Percentiles rank a stretch among this genome's conserved stretches.
Conservation (phyloP, 306 rosid species). For the Canavalia ensiformis region DNA sequence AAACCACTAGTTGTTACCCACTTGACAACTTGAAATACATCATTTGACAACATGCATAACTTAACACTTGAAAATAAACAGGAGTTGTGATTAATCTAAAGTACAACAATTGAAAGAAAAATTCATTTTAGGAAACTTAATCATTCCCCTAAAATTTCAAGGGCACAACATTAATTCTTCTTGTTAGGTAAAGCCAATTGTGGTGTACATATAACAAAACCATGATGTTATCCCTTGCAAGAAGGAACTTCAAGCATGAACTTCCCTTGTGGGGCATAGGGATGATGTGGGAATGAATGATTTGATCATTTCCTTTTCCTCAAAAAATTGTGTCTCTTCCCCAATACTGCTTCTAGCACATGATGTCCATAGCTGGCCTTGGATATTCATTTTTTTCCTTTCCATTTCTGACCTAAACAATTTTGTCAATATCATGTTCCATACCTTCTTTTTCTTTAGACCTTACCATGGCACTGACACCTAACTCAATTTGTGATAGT, state of each 20-base stretch:
- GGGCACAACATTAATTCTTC: background rate
- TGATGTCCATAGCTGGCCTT: constrained; percentile 25
- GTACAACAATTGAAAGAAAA: background rate
- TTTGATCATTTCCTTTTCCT: constrained; percentile 39
- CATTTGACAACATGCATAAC: constrained; percentile 22
- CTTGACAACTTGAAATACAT: constrained; percentile 11
- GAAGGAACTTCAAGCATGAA: background rate
- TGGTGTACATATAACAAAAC: background rate
- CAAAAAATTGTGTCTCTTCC: constrained; percentile 22
- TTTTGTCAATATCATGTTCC: background rate
- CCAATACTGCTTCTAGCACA: constrained; percentile 32
- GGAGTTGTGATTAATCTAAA: constrained; percentile 10
- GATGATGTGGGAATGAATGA: constrained; percentile 46
- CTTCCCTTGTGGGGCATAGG: constrained; percentile 41
- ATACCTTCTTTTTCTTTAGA: constrained; percentile 12
- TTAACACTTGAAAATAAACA: background rate
- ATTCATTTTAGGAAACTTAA: background rate
- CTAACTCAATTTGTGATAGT: constrained; percentile 29
- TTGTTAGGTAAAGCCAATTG: background rate
- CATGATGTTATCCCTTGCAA: constrained; percentile 1
- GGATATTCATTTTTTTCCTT: background rate
- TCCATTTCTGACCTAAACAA: constrained; percentile 28
- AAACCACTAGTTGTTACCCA: constrained; percentile 24
- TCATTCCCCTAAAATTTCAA: background rate
- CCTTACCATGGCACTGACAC: constrained; percentile 21